phyloP scores from a whole-genome alignment of 1,284 basidiomycete species.

The Bondarzewia mesenterica region DNA sequence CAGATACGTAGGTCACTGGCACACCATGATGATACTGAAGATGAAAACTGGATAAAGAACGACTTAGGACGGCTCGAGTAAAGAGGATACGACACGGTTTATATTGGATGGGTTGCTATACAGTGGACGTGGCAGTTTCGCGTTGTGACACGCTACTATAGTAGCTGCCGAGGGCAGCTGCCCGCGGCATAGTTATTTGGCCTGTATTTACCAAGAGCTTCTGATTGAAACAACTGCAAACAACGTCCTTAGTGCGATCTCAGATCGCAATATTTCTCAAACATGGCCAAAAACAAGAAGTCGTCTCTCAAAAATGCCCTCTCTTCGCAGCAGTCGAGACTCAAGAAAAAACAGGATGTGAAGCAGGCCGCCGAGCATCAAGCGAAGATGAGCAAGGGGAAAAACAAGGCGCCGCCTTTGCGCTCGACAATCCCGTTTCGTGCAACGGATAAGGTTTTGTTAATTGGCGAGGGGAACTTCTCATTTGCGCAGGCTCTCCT shows the following conservation, averaged over 20 bases:
- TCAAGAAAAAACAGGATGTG: constrained; percentile 49
- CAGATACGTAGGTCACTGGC: constrained; percentile 6
- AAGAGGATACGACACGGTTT: background rate
- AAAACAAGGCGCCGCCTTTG: constrained; percentile 16
- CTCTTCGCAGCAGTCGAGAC: constrained; percentile 55
- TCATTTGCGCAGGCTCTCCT: constrained; percentile 82
- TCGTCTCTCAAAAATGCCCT: constrained; percentile 52
- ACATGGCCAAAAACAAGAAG: constrained; percentile 45
- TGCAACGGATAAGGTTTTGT: constrained; percentile 70
- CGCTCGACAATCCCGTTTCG: constrained; percentile 65
- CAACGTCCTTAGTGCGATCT: constrained; percentile 4
- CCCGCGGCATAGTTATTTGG: constrained; percentile 5
- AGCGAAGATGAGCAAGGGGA: constrained; percentile 27
- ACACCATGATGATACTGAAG: constrained; percentile 25
- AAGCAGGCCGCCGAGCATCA: constrained; percentile 41
- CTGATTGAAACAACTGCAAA: constrained; percentile 28
- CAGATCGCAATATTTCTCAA: background rate
- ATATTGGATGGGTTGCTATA: background rate
- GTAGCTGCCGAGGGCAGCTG: too few species aligned
- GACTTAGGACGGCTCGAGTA: constrained; percentile 1
- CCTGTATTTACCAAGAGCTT: constrained; percentile 24
- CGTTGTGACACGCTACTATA: constrained; percentile 10
- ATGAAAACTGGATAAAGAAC: constrained; percentile 15
- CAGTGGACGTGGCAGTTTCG: constrained; percentile 19
- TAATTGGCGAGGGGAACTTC: constrained; percentile 96